Percentiles rank a stretch among this genome's conserved stretches.
Conservation (phyloP, 169 alveolate genomes). For the Plasmodium vinckei region DNA sequence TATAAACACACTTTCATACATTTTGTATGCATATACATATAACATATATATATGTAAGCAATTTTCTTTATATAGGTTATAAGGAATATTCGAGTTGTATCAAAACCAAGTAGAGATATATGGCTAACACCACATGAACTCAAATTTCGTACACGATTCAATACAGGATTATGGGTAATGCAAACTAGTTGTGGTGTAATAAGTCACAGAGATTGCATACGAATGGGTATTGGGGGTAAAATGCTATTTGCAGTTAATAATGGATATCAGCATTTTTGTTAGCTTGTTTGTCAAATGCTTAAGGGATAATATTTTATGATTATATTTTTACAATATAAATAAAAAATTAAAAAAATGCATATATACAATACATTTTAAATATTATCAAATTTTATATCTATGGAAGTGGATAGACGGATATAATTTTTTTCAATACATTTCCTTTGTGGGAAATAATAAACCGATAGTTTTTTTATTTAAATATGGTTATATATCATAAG, state of each 20-base stretch:
- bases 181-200: slow-evolving; percentile 90
- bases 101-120: slow-evolving; percentile 92
- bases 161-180: slow-evolving; percentile 91
- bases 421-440: too few species aligned
- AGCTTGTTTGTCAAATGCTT: slow-evolving; percentile 10
- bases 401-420: too few species aligned
- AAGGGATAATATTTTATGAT: slow-evolving; percentile 5
- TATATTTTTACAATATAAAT: slow-evolving; percentile 7
- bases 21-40: not conserved
- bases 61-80: slow-evolving; percentile 81
- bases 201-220: slow-evolving; percentile 90
- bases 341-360: not conserved
- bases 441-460: too few species aligned
- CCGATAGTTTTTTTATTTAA: too few species aligned
- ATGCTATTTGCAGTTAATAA: slow-evolving; percentile 91
- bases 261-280: slow-evolving; percentile 91
- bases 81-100: slow-evolving; percentile 90
- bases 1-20: not conserved
- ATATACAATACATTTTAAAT: too few species aligned
- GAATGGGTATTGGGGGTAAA: slow-evolving; percentile 93
- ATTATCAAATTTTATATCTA: too few species aligned
- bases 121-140: slow-evolving; percentile 93
- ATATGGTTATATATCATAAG: too few species aligned
- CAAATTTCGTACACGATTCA: slow-evolving; percentile 90
- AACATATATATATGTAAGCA: not conserved